Percentiles rank a stretch among this genome's conserved stretches.
Evolutionary conservation across 2,329 filamentous ascomycete genomes (phyloP).

Genomic region (Plenodomus lindquistii): DNA sequence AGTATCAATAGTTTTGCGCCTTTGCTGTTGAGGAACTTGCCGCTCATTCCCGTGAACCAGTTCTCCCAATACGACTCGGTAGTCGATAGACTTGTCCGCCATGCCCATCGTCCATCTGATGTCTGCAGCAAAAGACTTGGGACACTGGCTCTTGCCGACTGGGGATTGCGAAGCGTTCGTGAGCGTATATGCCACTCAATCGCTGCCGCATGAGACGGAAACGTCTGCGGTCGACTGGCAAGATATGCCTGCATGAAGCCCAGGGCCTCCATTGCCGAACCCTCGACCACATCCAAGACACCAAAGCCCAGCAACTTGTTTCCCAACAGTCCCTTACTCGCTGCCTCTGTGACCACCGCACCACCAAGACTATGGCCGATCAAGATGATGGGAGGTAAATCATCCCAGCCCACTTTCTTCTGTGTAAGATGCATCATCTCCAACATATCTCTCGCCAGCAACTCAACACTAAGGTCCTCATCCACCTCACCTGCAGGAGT

Average conservation of each 20-base stretch:
- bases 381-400: conserved; percentile 74
- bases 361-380: conserved; percentile 93
- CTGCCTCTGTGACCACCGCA: conserved; percentile 84
- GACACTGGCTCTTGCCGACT: conserved; percentile 85
- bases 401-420: conserved; percentile 70
- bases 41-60: conserved; percentile 88
- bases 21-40: conserved; percentile 79
- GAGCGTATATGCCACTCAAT: conserved; percentile 95
- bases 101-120: conserved; percentile 63
- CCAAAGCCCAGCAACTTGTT: conserved; percentile 77
- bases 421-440: conserved; percentile 70
- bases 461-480: conserved; percentile 71
- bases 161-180: conserved; percentile 79
- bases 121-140: conserved; percentile 70
- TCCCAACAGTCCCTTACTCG: conserved; percentile 68
- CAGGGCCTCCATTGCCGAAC: conserved; percentile 91
- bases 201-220: conserved; percentile 74
- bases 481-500: conserved; percentile 42
- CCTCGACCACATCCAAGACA: conserved; percentile 92
- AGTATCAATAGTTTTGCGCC: conserved; percentile 85
- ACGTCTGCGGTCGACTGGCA: conserved; percentile 75
- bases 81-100: conserved; percentile 80
- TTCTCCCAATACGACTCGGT: conserved; percentile 93
- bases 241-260: conserved; percentile 94
- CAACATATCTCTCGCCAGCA: conserved; percentile 73